A percentile compares a stretch with the other conserved stretches of the same genome.
Conservation (phyloP, 352 stramenopile genomes). For the Globisporangium lucens region DNA sequence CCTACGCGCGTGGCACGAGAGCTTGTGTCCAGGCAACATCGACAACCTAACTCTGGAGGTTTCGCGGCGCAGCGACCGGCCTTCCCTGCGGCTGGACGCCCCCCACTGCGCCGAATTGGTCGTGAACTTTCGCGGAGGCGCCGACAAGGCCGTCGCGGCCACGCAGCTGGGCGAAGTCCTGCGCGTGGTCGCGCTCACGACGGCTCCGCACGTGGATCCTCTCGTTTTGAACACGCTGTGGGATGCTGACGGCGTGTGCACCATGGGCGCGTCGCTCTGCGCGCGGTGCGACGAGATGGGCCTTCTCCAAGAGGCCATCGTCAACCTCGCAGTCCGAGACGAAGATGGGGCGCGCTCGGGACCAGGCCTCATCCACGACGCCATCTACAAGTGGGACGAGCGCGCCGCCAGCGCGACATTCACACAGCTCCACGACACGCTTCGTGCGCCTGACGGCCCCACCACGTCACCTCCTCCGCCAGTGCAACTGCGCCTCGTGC, state of each 20-base stretch:
- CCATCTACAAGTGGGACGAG: constrained; percentile 13
- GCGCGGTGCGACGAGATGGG: constrained; percentile 14
- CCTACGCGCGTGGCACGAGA: background rate
- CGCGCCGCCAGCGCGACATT: background rate
- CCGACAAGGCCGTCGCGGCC: background rate
- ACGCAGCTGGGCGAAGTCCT: constrained; percentile 13
- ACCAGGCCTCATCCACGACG: constrained; percentile 6
- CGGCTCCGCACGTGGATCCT: constrained; percentile 14
- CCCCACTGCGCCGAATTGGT: constrained; percentile 10
- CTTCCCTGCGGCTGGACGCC: background rate
- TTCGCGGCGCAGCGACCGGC: background rate
- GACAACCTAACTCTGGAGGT: background rate
- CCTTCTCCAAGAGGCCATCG: background rate
- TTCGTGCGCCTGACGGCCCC: background rate
- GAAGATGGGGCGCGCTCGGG: background rate
- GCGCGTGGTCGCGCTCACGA: constrained; percentile 11
- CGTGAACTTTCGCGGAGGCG: background rate
- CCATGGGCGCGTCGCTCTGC: constrained; percentile 6
- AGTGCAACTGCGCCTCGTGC: constrained; percentile 6
- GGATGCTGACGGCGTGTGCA: constrained; percentile 2
- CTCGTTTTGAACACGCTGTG: constrained; percentile 12
- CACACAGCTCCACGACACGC: background rate
- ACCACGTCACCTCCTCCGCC: background rate
- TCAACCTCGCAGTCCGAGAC: background rate
- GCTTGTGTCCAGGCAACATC: background rate